phyloP scores from a whole-genome alignment of 805 yeast species.

The Tanozyma kutaoensis region DNA sequence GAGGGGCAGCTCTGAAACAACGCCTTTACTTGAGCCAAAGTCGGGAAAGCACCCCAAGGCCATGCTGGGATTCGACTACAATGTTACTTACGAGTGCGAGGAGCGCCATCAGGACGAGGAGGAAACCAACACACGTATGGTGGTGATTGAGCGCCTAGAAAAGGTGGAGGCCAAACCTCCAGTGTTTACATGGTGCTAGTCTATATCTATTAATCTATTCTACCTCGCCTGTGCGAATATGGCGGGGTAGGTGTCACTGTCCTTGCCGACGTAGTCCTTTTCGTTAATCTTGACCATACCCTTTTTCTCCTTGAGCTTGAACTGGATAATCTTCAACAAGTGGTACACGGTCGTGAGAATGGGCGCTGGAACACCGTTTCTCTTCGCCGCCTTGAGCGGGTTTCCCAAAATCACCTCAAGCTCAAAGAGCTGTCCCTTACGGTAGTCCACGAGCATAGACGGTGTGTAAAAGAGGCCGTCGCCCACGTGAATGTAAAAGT shows the following conservation, averaged over 20 bases:
- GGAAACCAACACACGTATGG: constrained; percentile 23
- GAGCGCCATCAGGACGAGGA: constrained; percentile 1
- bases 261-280: not conserved
- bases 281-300: constrained; percentile 23
- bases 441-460: constrained; percentile 59
- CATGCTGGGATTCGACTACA: constrained; percentile 12
- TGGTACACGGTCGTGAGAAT: constrained; percentile 42
- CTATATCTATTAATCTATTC: not conserved
- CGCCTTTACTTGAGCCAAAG: constrained; percentile 1
- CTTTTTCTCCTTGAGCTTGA: constrained; percentile 40
- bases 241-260: too few species aligned
- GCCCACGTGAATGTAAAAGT: constrained; percentile 2
- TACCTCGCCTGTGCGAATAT: too few species aligned
- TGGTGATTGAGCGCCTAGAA: constrained; percentile 47
- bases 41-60: not conserved
- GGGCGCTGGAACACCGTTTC: constrained; percentile 39
- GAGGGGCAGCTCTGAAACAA: not conserved
- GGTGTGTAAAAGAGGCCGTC: constrained; percentile 45
- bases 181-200: constrained; percentile 49
- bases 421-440: constrained; percentile 58
- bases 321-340: constrained; percentile 49
- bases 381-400: constrained; percentile 39
- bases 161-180: constrained; percentile 44
- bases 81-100: constrained; percentile 4
- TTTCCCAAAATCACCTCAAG: constrained; percentile 63